Base-by-base conservation (phyloP, 345 rosid species). In the Salix dunnii region DNA sequence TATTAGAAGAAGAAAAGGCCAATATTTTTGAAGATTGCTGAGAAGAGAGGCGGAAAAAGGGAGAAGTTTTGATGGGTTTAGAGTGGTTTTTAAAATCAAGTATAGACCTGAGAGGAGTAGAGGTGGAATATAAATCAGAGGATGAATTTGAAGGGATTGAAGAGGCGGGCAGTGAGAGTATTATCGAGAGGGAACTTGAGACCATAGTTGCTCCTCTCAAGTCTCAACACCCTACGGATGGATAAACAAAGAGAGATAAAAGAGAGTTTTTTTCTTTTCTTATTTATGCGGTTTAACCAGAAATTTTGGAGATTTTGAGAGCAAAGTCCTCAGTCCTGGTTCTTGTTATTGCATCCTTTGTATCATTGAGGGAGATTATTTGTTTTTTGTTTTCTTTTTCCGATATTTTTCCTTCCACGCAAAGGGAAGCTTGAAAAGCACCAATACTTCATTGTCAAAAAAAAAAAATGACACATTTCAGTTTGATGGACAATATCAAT, bases 151-250 rank as follows among this genome's bases (percentile, higher is more conserved):
- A 51, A 67, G 36, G 72, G 5, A 67, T 67, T 27, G 65, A 75
- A 49, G n/a, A 67, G 35, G 65, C 53, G 31, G 78, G 42, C 21
- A 28, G 30, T 33, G 71, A 33, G 8, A 58, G 73, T 36, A 55
- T 55, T 38, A 66, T 53, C 1, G 30, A 49, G 20, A 73, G 70
- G 21, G 73, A 76, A 68, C 20, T 40, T 28, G 78, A 67, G 23
- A 64, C 79, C 79, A 76, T 76, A n/a, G 23, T 58, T 35, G 73
- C 67, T 75, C 68, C 58, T 53, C 66, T 17, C 7, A n/a, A 18
- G 42, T 51, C 65, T 16, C 8, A 23, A 20, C 53, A 65, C 46
- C 14, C 46, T 42, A 42, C 46, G 10, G 13, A 42, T 42, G 14
- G 42, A 67, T 21, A 21, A 46, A 11, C 20, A 25, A 23, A 49